These are phyloP conservation scores for Umbilicus rupestris DNA, from an alignment of 164 flowering plant genomes.

Conservation along the genomic window DNA sequence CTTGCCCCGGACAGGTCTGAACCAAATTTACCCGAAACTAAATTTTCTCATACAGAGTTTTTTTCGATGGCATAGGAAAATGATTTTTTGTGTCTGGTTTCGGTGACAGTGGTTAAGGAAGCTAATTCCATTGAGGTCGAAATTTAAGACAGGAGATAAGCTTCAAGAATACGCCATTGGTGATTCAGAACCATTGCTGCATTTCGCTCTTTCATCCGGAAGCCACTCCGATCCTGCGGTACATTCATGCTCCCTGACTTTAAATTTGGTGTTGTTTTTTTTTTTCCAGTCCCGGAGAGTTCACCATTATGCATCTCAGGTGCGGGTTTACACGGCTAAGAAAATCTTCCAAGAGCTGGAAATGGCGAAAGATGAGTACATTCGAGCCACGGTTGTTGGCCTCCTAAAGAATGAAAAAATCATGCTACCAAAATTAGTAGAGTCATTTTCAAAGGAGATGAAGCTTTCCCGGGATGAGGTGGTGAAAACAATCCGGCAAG, in stretches of 20 bases:
- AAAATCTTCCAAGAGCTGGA: constrained; percentile 70
- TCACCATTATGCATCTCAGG: constrained; percentile 23
- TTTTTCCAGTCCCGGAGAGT: too few species aligned
- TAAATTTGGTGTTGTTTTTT: too few species aligned
- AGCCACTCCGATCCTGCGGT: constrained; percentile 97
- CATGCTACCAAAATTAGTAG: constrained; percentile 65
- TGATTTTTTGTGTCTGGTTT: constrained; percentile 6
- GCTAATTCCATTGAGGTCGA: constrained; percentile 45
- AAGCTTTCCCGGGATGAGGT: constrained; percentile 40
- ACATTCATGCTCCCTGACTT: constrained; percentile 11
- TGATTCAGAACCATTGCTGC: constrained; percentile 68
- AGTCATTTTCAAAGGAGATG: constrained; percentile 65
- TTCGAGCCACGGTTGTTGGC: constrained; percentile 70
- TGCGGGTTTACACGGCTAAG: constrained; percentile 74
- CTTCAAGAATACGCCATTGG: constrained; percentile 60
- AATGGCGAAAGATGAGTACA: constrained; percentile 77
- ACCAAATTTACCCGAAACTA: neutral
- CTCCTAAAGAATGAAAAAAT: constrained; percentile 54
- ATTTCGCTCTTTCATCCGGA: constrained; percentile 87
- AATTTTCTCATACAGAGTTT: neutral
- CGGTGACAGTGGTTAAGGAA: constrained; percentile 65
- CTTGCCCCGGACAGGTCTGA: constrained; percentile 39
- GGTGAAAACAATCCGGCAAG: constrained; percentile 50
- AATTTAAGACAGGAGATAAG: constrained; percentile 58
- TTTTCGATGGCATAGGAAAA: neutral